Conservation (phyloP, 1,284 basidiomycete genomes). For the Ceraceosorus guamensis region DNA sequence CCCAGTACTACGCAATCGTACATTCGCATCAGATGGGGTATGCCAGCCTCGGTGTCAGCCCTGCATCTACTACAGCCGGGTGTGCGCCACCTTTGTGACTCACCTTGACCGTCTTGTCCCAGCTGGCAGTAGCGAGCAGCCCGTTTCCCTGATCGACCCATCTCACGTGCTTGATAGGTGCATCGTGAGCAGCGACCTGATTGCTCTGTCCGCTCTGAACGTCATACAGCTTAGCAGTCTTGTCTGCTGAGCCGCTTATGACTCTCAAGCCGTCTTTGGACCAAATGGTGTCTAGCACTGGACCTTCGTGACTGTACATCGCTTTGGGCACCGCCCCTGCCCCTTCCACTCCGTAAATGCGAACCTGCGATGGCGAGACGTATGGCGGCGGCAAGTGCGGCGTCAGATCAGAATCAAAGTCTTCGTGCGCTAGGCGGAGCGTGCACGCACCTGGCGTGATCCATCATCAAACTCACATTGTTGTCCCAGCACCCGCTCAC, state of each 20-base stretch:
- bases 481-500: slow-evolving; percentile 50
- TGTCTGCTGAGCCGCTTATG: slow-evolving; percentile 79
- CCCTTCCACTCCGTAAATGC: slow-evolving; percentile 56
- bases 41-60: slow-evolving; percentile 3
- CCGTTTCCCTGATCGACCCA: slow-evolving; percentile 67
- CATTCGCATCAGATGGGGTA: slow-evolving; percentile 1
- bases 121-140: slow-evolving; percentile 75
- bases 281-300: slow-evolving; percentile 76
- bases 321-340: slow-evolving; percentile 63
- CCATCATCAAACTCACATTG: slow-evolving; percentile 52
- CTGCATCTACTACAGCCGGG: neutral
- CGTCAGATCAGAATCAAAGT: slow-evolving; percentile 18
- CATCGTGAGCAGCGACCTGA: slow-evolving; percentile 76
- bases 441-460: slow-evolving; percentile 65
- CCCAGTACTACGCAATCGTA: slow-evolving; percentile 70
- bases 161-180: slow-evolving; percentile 66
- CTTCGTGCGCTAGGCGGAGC: slow-evolving; percentile 51
- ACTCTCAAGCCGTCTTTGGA: slow-evolving; percentile 73
- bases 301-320: slow-evolving; percentile 72
- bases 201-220: slow-evolving; percentile 58
- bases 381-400: slow-evolving; percentile 66
- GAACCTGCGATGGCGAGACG: slow-evolving; percentile 48
- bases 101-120: slow-evolving; percentile 86
- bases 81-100: slow-evolving; percentile 7
- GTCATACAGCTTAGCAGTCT: slow-evolving; percentile 73